Conservation (phyloP, 2,329 filamentous ascomycete species). For the Alternaria dauci region DNA sequence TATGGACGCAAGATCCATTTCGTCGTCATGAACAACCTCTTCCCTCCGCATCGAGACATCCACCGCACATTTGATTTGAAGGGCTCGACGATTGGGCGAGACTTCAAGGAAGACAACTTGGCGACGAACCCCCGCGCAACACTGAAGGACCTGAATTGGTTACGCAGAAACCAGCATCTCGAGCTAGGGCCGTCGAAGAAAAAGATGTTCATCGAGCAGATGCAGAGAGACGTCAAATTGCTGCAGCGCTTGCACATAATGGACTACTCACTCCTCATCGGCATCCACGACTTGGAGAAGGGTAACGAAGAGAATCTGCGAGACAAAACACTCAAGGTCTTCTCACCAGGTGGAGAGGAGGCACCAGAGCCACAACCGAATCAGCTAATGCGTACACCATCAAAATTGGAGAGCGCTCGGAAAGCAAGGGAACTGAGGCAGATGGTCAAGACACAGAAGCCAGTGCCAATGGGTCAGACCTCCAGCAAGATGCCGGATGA, state of each 20-base stretch:
- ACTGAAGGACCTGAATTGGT: conserved; percentile 96
- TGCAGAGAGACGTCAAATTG: conserved; percentile 84
- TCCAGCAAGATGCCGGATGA: conserved; percentile 89
- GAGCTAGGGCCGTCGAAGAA: conserved; percentile 92
- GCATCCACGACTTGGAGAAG: conserved; percentile 87
- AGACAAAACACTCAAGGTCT: conserved; percentile 89
- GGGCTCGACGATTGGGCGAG: conserved; percentile 91
- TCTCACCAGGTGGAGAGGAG: conserved; percentile 82
- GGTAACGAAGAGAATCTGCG: conserved; percentile 95
- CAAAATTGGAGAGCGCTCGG: conserved; percentile 87
- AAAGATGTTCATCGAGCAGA: conserved; percentile 84
- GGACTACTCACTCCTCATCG: conserved; percentile 96
- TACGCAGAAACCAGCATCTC: conserved; percentile 82
- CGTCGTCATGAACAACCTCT: conserved; percentile 99
- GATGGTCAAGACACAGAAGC: conserved; percentile 91
- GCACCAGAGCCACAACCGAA: conserved; percentile 62
- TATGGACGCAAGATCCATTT: conserved; percentile 99
- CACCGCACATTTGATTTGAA: conserved; percentile 97
- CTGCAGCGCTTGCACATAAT: conserved; percentile 93
- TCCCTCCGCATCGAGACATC: conserved; percentile 95
- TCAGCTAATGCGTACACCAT: conserved; percentile 86
- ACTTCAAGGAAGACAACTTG: conserved; percentile 87
- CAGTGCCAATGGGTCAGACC: conserved; percentile 88
- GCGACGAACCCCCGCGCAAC: conserved; percentile 91
- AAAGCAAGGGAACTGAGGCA: conserved; percentile 91